Base-by-base conservation (phyloP, 148 eudicot species). In the Dysphania ambrosioides region DNA sequence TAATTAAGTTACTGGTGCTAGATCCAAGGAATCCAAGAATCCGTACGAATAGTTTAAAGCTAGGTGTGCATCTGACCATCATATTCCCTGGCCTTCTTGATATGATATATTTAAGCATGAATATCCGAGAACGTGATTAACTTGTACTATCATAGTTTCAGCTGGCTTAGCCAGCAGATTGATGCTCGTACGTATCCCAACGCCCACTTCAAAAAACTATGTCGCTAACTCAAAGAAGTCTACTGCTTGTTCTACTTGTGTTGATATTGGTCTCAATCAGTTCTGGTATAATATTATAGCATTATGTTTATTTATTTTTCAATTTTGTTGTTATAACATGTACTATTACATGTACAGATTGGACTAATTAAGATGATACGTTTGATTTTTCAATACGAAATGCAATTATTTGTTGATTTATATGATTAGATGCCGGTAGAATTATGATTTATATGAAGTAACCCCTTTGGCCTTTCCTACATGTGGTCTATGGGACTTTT, bases 171-270 rank as follows among this genome's bases (percentile, higher is more conserved):
- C n/a, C n/a, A n/a, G n/a, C n/a, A n/a, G n/a, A n/a, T 7, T 16
- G 24, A 13, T 57, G 24, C 26, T 59, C 16, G 24, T 57, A 26
- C 38, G 4, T 53, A 24, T 8, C 21, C 24, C 58, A 19, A 5
- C 26, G 21, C 8, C 9, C 23, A 26, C 30, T 2, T 59, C 65
- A 35, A 27, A 53, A 58, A 24, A 75, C 18, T 23, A 80, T 80
- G 87, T 80, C 67, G 60, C 34, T 40, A 41, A 13, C 62, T 2
- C 53, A 12, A 29, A 78, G 60, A 72, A 30, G 58, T 79, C 67
- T 79, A 34, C 79, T 79, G 41, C 79, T 82, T 31, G 76, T 34
- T 72, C 72, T 81, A 24, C 69, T 86, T 53, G 35, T 82, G 35
- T 24, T 82, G 49, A 44, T 71, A 42, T 59, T 70, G 35, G 26